Percentiles rank a stretch among this genome's conserved stretches.
Conservation (phyloP, 169 alveolate species). For the Eimeria maxima region DNA sequence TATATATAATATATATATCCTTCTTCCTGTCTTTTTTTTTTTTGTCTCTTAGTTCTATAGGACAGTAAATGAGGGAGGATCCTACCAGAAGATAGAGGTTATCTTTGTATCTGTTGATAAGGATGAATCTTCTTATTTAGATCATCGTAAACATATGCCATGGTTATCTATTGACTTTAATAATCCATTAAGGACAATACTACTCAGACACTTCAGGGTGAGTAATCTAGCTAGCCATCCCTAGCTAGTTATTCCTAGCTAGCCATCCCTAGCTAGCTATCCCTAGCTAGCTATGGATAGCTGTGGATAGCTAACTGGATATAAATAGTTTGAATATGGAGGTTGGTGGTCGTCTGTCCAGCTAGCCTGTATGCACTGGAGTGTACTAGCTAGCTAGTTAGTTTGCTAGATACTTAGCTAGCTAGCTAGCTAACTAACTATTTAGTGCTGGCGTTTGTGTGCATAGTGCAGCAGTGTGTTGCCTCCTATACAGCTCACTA, state of each 20-base stretch:
- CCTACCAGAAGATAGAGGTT: slow-evolving; percentile 87
- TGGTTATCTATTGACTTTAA: slow-evolving; percentile 86
- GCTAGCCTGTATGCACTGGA: too few relatives aligned
- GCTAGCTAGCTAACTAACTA: background rate
- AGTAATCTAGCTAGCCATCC: slow-evolving; percentile 74
- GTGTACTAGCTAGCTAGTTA: background rate
- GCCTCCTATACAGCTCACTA: too few relatives aligned
- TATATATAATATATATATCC: too few relatives aligned
- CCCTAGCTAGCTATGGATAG: background rate
- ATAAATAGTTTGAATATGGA: background rate
- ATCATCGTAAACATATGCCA: slow-evolving; percentile 87
- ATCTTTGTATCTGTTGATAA: slow-evolving; percentile 86
- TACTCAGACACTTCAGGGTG: slow-evolving; percentile 86
- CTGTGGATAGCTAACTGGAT: too few relatives aligned
- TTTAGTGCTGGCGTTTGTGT: background rate
- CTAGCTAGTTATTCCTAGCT: background rate
- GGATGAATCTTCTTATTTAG: slow-evolving; percentile 81
- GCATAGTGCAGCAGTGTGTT: too few relatives aligned
- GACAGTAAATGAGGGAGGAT: slow-evolving; percentile 88
- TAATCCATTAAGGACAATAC: slow-evolving; percentile 86
- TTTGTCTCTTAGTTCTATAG: slow-evolving; percentile 83
- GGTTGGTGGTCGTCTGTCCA: too few relatives aligned
- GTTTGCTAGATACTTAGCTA: background rate
- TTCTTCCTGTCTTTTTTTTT: too few relatives aligned
- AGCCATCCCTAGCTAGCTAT: background rate